Conservation (phyloP, 139 green algal species). For the Micractinium sp. region DNA sequence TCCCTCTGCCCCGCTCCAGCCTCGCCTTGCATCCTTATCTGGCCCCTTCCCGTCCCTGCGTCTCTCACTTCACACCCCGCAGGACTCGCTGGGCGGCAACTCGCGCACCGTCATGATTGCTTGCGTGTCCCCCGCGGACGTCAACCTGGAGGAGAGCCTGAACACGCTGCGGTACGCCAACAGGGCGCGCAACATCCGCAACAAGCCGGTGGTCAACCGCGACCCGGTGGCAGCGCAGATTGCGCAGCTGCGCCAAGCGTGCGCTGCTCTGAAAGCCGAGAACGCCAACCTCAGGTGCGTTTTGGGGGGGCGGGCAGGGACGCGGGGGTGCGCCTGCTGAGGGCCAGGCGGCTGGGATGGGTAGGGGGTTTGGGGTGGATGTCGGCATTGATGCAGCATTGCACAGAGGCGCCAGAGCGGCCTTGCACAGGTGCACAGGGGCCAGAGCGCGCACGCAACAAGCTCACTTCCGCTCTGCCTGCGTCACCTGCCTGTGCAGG, state of each 20-base stretch:
- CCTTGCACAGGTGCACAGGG: background rate
- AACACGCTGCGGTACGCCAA: constrained; percentile 70
- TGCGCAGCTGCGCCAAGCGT: constrained; percentile 76
- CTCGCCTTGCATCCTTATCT: background rate
- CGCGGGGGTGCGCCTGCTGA: background rate
- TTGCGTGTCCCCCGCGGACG: constrained; percentile 89
- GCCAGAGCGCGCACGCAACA: background rate
- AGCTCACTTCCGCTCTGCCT: background rate
- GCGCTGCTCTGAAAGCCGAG: constrained; percentile 69
- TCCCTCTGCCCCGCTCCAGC: background rate
- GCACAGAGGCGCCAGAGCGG: background rate
- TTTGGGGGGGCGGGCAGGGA: no score
- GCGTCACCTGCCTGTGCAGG: background rate
- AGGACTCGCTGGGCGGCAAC: constrained; percentile 96
- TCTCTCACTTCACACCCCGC: constrained; percentile 28
- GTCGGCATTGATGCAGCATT: background rate
- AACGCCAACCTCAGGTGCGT: constrained; percentile 49
- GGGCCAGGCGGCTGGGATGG: background rate
- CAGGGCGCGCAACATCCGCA: constrained; percentile 91
- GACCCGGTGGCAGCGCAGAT: constrained; percentile 85
- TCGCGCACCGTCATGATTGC: constrained; percentile 95
- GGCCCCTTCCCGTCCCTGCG: background rate
- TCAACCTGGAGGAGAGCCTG: constrained; percentile 75
- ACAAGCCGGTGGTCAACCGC: constrained; percentile 94
- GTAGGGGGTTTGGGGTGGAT: background rate